Base-by-base conservation (phyloP, 768 basidiomycete genomes). In the Cystobasidium tubakii region DNA sequence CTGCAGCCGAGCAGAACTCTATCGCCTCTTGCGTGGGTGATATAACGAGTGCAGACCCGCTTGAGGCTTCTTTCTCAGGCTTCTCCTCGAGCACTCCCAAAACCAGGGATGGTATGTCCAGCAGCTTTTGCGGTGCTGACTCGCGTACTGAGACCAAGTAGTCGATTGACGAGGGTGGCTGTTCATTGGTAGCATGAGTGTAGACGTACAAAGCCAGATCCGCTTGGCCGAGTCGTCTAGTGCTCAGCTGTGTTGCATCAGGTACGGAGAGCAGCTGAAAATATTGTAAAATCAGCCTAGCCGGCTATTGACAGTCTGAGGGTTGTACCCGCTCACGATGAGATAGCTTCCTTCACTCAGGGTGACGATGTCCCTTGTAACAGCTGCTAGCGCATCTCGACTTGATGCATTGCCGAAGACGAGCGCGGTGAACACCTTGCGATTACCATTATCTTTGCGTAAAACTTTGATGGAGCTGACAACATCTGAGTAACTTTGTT, bases 161-260 rank as follows among this genome's bases (percentile, higher is more conserved):
- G 29, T 67, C 44, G 7, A 67, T 33, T 7, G 66, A 67, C 4
- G 42, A n/a, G 43, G 39, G 21, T 10, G 66, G 36, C 2, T 27
- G 13, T 19, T 54, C 44, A 6, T 23, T 15, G 7, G 13, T 67
- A 3, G 66, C 33, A 50, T 54, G 15, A 3, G 19, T 25, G 44
- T 67, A 67, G 7, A 36, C 66, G 23, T 67, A 67, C 1, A 67
- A 54, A 29, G 66, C 66, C 29, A 67, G 44, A 54, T 67, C 66
- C 10, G 66, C 66, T 46, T 50, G 42, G 10, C 17, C 31, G 15
- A 67, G 3, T 50, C 44, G 39, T 17, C 29, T 42, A 3, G 43
- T 50, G 66, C 66, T 67, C 17, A 67, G n/a, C 23, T 67, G 66
- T 2, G 66, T 31, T 6, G 33, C 10, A 43, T 67, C 66, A 34